Evolutionary conservation across 2,329 filamentous ascomycete species (phyloP).

Genomic region (Exophiala mesophila): DNA sequence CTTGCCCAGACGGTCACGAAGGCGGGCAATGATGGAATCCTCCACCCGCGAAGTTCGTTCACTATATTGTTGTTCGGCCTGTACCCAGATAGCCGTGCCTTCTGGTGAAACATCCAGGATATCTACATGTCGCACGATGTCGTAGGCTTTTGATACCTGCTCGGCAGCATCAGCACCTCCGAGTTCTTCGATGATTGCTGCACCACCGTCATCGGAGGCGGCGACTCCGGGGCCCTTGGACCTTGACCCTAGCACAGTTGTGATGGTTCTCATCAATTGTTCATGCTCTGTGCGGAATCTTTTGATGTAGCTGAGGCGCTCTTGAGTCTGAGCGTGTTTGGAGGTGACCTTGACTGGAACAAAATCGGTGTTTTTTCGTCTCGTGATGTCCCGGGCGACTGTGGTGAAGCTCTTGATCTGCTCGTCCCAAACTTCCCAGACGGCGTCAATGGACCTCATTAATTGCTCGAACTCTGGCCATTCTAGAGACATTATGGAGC

Average conservation of each 20-base stretch:
- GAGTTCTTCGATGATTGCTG: conserved; percentile 82
- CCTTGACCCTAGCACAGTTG: conserved; percentile 87
- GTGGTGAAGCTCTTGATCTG: conserved; percentile 97
- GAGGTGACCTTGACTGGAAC: conserved; percentile 95
- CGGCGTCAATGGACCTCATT: conserved; percentile 75
- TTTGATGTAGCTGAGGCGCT: conserved; percentile 85
- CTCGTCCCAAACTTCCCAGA: conserved; percentile 92
- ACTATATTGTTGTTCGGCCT: conserved; percentile 93
- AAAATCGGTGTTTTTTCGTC: conserved; percentile 92
- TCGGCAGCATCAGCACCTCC: conserved; percentile 96
- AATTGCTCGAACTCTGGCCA: conserved; percentile 84
- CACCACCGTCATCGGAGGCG: conserved; percentile 53
- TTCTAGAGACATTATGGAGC: conserved; percentile 83
- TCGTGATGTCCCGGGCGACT: conserved; percentile 88
- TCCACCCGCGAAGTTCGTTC: conserved; percentile 95
- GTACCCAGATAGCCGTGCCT: conserved; percentile 86
- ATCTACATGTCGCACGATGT: conserved; percentile 89
- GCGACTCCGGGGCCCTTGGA: conserved; percentile 52
- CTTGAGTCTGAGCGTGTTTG: conserved; percentile 81
- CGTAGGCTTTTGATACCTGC: conserved; percentile 92
- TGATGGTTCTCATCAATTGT: conserved; percentile 91
- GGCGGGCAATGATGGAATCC: conserved; percentile 94
- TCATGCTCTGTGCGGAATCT: conserved; percentile 97
- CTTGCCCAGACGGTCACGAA: conserved; percentile 87
- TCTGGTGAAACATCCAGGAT: conserved; percentile 85